Base-by-base conservation (phyloP, 805 yeast genomes). In the Starmerella tilneyi region DNA sequence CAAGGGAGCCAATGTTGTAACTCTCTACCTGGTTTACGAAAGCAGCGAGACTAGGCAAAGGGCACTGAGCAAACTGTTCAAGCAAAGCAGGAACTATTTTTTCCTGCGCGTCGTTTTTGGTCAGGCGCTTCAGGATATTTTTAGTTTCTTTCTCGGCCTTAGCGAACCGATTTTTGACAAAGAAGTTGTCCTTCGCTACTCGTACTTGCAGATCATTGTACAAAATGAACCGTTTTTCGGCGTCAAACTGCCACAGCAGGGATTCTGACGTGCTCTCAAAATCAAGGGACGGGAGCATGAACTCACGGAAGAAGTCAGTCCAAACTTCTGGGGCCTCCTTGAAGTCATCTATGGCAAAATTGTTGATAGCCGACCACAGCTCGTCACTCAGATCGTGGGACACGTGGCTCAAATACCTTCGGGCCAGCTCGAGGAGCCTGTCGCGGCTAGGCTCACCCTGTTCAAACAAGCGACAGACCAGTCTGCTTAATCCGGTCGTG, bases 11-110 rank as follows among this genome's bases (percentile, higher is more conserved):
- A 19, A 51, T 52, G 28, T 52, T 53, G 24, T 52, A 52, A 42
- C 47, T 52, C 20, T 52, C 56, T 6, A 51, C 53, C 37, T 52
- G 56, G 31, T 44, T 45, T 12, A 52, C 42, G 17, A 52, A 45
- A 2, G 47, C 55, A 3, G 31, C 31, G 20, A 51, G 29, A 15
- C 53, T 41, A 2, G 56, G 51, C 41, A 53, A 29, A 9, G 56
- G 51, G 31, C 54, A 51, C 15, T 29, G 30, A 4, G 44, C 44
- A 20, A 51, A 43, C 5, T 39, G 31, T 4, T 27, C 50, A 8
- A 49, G 41, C 5, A 51, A 45, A 20, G 47, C 46, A 3, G 54
- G 54, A 12, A 51, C 54, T 12, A 42, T 50, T 1, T 31, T 22
- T 2, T 24, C 23, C 16, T 45, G 45, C 13, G 50, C 54, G 30